Evolutionary conservation across 257 asterid genomes (phyloP).

Genomic region (Rauvolfia tetraphylla): DNA sequence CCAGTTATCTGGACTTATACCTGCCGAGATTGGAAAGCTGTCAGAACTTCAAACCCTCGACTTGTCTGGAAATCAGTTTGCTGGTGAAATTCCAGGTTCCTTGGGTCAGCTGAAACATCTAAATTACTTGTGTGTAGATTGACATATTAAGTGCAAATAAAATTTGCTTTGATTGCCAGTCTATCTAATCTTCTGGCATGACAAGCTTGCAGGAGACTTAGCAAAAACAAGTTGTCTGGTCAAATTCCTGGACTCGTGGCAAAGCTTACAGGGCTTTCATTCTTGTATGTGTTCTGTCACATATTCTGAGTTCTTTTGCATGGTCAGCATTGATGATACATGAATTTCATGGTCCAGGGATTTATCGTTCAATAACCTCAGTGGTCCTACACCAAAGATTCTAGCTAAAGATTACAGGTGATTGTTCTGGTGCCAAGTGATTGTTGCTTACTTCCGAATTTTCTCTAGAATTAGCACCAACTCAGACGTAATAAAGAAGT

Average conservation of each 20-base stretch:
- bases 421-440: slow-evolving; percentile 11
- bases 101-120: slow-evolving; percentile 55
- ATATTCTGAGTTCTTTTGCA: slow-evolving; percentile 8
- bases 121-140: slow-evolving; percentile 59
- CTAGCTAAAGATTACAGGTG: slow-evolving; percentile 89
- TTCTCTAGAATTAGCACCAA: background rate
- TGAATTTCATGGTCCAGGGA: slow-evolving; percentile 56
- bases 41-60: slow-evolving; percentile 69
- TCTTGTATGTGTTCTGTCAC: slow-evolving; percentile 70
- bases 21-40: slow-evolving; percentile 78
- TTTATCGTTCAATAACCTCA: slow-evolving; percentile 76
- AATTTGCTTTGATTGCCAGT: slow-evolving; percentile 7
- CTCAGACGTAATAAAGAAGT: background rate
- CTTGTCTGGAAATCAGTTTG: slow-evolving; percentile 73
- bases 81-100: slow-evolving; percentile 74
- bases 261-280: slow-evolving; percentile 74
- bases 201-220: slow-evolving; percentile 62
- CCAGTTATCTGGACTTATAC: slow-evolving; percentile 55
- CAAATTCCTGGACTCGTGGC: slow-evolving; percentile 69
- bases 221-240: slow-evolving; percentile 79
- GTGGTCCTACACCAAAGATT: slow-evolving; percentile 77
- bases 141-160: slow-evolving; percentile 10
- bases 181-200: slow-evolving; percentile 16
- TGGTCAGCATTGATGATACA: slow-evolving; percentile 8
- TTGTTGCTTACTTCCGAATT: slow-evolving; percentile 4